Percentiles rank a stretch among this genome's conserved stretches.
phyloP scores from a whole-genome alignment of 2,329 filamentous ascomycete species.

The Neospermospora avenae region DNA sequence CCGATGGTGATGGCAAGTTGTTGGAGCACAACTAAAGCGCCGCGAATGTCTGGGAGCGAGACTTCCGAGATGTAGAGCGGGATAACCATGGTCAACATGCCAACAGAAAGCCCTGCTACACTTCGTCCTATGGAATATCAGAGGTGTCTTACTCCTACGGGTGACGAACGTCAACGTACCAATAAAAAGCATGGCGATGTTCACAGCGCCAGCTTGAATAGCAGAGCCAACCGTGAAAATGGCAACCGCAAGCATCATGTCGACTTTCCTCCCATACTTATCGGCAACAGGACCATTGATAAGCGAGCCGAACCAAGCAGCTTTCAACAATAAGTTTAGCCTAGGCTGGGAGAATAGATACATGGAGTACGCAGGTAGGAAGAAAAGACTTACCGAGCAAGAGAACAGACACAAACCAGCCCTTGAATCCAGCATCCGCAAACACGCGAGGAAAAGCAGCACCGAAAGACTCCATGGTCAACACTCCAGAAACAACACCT shows the following conservation, averaged over 20 bases:
- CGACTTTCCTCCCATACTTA: conserved; percentile 32
- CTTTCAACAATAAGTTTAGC: conserved; percentile 20
- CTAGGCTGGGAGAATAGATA: background rate
- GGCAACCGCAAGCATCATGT: conserved; percentile 34
- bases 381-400: conserved; percentile 37
- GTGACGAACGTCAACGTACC: too few relatives aligned
- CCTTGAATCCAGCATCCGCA: conserved; percentile 45
- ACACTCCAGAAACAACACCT: conserved; percentile 44
- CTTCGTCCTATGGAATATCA: conserved; percentile 38
- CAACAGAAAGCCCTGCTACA: conserved; percentile 48
- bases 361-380: background rate
- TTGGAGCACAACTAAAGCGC: conserved; percentile 31
- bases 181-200: conserved; percentile 42
- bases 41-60: conserved; percentile 31
- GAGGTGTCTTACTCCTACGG: too few relatives aligned
- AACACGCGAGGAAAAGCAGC: conserved; percentile 40
- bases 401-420: conserved; percentile 51
- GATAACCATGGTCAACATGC: conserved; percentile 44
- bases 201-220: conserved; percentile 35
- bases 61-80: conserved; percentile 42
- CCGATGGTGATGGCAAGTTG: conserved; percentile 31
- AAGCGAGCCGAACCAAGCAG: conserved; percentile 49
- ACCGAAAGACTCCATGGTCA: conserved; percentile 44
- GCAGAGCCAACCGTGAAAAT: conserved; percentile 34
- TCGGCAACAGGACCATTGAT: conserved; percentile 39